Evolutionary conservation across 2,329 filamentous ascomycete species (phyloP), one percentile per base, ranked within the genome.

Genomic region (Aspergillus proliferans): DNA sequence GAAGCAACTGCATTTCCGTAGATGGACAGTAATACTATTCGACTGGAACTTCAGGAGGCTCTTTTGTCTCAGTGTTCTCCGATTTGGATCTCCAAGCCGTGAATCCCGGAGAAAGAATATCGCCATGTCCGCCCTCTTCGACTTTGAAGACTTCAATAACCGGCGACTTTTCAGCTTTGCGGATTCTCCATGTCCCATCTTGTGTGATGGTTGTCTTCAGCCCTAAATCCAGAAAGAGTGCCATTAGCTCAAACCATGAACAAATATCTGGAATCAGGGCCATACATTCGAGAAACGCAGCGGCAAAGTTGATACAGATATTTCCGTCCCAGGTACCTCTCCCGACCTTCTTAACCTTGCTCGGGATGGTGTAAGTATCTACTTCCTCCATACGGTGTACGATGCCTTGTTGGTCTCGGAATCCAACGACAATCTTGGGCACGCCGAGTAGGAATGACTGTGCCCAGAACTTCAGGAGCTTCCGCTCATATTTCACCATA

Each of bases 381-480:
- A 95, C 80, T 62, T 95, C 88, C 65, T 95, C 82, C 10, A 94
- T 65, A 10, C 81, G 77, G 43, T 78, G 76, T 19, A 98, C 75
- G 47, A 88, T 79, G 6, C 93, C 92, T 48, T 84, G 64, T 48
- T 78, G 81, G 30, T 81, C 84, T 43, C 93, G 84, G 66, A 93
- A 96, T 1, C 93, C 93, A 26, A 98, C 87, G 42, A 96, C 83
- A 56, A 98, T 88, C 57, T 85, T 93, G 0, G 90, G 89, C 1
- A 97, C 91, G 38, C 92, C 92, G 2, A 98, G 83, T 2, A 98
- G 77, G 64, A 95, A 98, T 0, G 88, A 95, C 68, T 97, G 93
- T 12, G 92, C 88, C 93, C 93, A 98, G 71, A 92, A 95, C 63
- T 94, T 94, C 70, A 95, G 81, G 47, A 97, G 78, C 67, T 97